A percentile compares a stretch with the other conserved stretches of the same genome.
Conservation (phyloP, 202 grass and related monocot genomes). For the Zizania palustris region DNA sequence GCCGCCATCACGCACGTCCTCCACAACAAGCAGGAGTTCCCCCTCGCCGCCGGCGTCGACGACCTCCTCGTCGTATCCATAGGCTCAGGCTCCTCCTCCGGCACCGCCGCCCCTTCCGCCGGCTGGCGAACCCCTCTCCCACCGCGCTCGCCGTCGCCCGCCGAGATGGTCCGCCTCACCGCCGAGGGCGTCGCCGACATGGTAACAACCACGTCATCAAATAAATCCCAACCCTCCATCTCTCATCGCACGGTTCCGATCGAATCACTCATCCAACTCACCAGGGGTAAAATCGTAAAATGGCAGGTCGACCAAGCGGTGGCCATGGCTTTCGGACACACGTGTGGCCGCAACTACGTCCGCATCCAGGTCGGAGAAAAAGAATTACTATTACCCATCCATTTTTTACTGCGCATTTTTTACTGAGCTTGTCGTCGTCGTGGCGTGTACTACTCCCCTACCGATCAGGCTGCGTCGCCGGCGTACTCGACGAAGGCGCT, state of each 20-base stretch:
- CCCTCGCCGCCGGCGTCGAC: conserved; percentile 66
- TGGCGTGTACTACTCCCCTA: too few relatives aligned
- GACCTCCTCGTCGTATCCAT: conserved; percentile 89
- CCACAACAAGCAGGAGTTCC: conserved; percentile 94
- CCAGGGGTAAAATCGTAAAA: background rate
- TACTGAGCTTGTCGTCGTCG: too few relatives aligned
- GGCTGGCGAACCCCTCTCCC: conserved; percentile 42
- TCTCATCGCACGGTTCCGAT: background rate
- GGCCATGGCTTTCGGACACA: conserved; percentile 69
- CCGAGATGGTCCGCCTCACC: conserved; percentile 74
- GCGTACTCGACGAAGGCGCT: conserved; percentile 34
- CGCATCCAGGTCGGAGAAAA: too few relatives aligned
- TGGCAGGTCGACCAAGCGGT: conserved; percentile 72
- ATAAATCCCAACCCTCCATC: background rate
- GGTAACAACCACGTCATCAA: conserved; percentile 46
- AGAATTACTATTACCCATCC: too few relatives aligned
- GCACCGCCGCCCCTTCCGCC: background rate
- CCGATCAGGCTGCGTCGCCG: conserved; percentile 45
- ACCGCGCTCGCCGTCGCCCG: conserved; percentile 44
- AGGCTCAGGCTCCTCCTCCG: conserved; percentile 46
- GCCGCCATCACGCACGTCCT: conserved; percentile 92
- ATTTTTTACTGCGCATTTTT: too few relatives aligned
- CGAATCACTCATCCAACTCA: background rate
- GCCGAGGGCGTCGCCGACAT: conserved; percentile 89
- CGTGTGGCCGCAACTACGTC: conserved; percentile 59